Conservation (phyloP, 345 rosid genomes). For the Eucalyptus erythrocorys region DNA sequence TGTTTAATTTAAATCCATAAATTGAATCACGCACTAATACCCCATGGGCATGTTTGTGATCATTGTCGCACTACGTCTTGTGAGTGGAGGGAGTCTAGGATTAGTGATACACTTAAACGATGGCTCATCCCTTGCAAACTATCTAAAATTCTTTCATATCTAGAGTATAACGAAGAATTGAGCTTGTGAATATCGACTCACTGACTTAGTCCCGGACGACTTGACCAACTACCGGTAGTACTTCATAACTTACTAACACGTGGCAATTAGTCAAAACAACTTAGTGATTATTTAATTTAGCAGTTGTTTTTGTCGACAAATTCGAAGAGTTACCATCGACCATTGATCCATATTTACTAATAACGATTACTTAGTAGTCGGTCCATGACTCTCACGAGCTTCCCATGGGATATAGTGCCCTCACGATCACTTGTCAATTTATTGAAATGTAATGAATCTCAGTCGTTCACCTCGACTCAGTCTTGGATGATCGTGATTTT, state of each 20-base stretch:
- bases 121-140: background rate
- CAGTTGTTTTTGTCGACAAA: background rate
- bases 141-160: rapidly evolving
- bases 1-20: background rate
- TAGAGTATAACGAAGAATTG: background rate
- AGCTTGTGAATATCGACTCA: background rate
- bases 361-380: background rate
- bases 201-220: background rate
- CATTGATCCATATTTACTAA: too few relatives aligned
- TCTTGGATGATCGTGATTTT: background rate
- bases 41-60: background rate
- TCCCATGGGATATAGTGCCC: too few relatives aligned
- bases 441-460: background rate
- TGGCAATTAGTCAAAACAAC: background rate
- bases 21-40: background rate
- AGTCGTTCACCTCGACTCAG: background rate
- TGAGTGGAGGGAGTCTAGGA: background rate
- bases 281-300: background rate
- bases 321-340: background rate
- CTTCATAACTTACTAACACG: background rate
- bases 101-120: background rate
- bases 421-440: background rate
- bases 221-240: background rate
- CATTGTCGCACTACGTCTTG: background rate
- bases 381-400: background rate